These are phyloP conservation scores for Exutisphaerella laricina DNA, from an alignment of 2,329 filamentous ascomycete genomes.

Conservation along the genomic window DNA sequence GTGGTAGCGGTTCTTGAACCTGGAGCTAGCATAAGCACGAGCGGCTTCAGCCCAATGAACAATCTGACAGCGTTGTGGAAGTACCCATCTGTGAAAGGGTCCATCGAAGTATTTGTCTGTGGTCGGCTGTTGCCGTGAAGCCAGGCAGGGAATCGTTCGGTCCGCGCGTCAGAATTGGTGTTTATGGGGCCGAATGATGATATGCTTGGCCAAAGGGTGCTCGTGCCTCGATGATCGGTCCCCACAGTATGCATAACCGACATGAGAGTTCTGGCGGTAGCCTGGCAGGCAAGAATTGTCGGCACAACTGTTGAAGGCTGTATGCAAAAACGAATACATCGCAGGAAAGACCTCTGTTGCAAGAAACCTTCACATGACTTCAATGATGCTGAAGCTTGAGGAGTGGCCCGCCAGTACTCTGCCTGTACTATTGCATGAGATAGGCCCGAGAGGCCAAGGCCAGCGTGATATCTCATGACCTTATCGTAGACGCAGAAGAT, in stretches of 20 bases:
- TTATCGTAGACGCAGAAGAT: no score
- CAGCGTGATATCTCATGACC: no score
- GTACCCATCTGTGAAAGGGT: background rate
- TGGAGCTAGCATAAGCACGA: background rate
- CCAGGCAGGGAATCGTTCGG: background rate
- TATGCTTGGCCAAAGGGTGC: slow-evolving; percentile 3
- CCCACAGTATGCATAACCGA: slow-evolving; percentile 5
- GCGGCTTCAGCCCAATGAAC: background rate
- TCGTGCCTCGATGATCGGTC: slow-evolving; percentile 4
- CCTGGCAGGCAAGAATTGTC: no score
- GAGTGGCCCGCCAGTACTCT: no score
- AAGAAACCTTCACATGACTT: no score
- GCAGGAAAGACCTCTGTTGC: no score
- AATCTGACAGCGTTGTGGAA: background rate
- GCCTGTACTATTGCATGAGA: no score
- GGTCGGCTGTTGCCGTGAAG: slow-evolving; percentile 1
- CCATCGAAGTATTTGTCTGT: slow-evolving; percentile 3
- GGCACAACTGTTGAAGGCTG: no score
- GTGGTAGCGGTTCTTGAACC: slow-evolving; percentile 1
- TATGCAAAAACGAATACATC: no score
- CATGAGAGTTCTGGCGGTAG: slow-evolving; percentile 1
- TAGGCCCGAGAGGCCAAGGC: no score
- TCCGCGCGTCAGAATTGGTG: slow-evolving; percentile 3
- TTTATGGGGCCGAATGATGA: slow-evolving; percentile 5
- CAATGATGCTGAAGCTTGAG: no score